phyloP scores from a whole-genome alignment of 2,329 filamentous ascomycete genomes.

The Fusarium torreyae region DNA sequence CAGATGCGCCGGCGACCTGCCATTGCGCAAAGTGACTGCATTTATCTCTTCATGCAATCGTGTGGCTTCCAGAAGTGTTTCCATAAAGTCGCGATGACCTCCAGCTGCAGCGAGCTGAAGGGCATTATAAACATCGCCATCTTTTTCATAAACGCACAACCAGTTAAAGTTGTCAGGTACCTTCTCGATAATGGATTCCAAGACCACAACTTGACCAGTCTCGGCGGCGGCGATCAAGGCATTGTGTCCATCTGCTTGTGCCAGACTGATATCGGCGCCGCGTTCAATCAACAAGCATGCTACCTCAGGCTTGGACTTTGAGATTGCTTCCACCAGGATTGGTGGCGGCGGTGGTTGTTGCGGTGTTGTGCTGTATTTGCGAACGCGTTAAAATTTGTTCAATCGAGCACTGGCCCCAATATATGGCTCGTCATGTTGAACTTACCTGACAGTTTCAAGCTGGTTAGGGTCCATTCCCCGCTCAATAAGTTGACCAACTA shows the following conservation, averaged over 20 bases:
- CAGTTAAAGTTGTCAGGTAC: slow-evolving; percentile 35
- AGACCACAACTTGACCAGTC: slow-evolving; percentile 29
- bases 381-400: background rate
- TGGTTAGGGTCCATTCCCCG: slow-evolving; percentile 39
- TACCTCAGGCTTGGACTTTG: slow-evolving; percentile 8
- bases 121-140: slow-evolving; percentile 36
- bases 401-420: background rate
- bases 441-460: slow-evolving; percentile 15
- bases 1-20: slow-evolving; percentile 40
- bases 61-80: slow-evolving; percentile 36
- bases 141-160: slow-evolving; percentile 18
- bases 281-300: slow-evolving; percentile 32
- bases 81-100: slow-evolving; percentile 28
- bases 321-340: slow-evolving; percentile 36
- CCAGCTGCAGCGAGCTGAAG: slow-evolving; percentile 45
- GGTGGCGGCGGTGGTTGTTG: slow-evolving; percentile 9
- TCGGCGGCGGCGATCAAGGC: slow-evolving; percentile 33
- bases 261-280: slow-evolving; percentile 39
- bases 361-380: background rate
- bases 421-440: background rate
- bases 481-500: slow-evolving; percentile 29
- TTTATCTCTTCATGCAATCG: slow-evolving; percentile 20
- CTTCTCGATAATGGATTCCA: slow-evolving; percentile 36
- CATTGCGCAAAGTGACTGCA: slow-evolving; percentile 21
- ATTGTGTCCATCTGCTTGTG: slow-evolving; percentile 23